Evolutionary conservation across 176 grass and related monocot genomes (phyloP).

Genomic region (Pharus latifolius): DNA sequence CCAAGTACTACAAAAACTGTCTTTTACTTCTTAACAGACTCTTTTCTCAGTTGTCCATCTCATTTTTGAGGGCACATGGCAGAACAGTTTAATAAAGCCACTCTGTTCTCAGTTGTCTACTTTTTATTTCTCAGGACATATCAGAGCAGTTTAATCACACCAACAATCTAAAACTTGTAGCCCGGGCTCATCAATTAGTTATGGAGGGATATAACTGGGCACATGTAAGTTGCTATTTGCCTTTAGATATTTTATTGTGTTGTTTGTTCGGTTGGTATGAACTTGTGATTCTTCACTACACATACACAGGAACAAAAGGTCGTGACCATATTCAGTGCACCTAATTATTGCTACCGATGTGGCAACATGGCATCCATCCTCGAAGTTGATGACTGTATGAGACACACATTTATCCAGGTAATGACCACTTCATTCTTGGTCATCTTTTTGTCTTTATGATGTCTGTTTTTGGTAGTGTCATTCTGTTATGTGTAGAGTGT

Average conservation of each 20-base stretch:
- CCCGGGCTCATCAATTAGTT: slow-evolving; percentile 80
- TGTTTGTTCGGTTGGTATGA: neutral
- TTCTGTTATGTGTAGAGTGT: neutral
- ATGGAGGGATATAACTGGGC: slow-evolving; percentile 90
- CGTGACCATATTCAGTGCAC: slow-evolving; percentile 85
- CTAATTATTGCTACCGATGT: slow-evolving; percentile 87
- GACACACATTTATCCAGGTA: slow-evolving; percentile 86
- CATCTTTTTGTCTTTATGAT: neutral
- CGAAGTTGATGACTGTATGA: slow-evolving; percentile 78
- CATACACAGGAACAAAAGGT: slow-evolving; percentile 72
- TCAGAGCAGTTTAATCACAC: slow-evolving; percentile 89
- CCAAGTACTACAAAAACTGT: slow-evolving; percentile 32
- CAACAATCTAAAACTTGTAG: slow-evolving; percentile 79
- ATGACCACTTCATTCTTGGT: neutral
- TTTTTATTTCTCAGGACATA: slow-evolving; percentile 53
- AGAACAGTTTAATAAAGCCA: too few species aligned
- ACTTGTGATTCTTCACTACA: neutral
- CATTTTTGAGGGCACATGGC: slow-evolving; percentile 37
- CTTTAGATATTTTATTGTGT: neutral
- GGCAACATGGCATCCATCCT: slow-evolving; percentile 92
- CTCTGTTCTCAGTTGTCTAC: neutral
- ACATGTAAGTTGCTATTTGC: slow-evolving; percentile 40
- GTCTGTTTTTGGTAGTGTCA: neutral
- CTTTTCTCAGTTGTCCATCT: neutral
- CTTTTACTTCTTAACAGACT: neutral